Evolutionary conservation across 129 eudicot species (phyloP).

Genomic region (Calendula officinalis): DNA sequence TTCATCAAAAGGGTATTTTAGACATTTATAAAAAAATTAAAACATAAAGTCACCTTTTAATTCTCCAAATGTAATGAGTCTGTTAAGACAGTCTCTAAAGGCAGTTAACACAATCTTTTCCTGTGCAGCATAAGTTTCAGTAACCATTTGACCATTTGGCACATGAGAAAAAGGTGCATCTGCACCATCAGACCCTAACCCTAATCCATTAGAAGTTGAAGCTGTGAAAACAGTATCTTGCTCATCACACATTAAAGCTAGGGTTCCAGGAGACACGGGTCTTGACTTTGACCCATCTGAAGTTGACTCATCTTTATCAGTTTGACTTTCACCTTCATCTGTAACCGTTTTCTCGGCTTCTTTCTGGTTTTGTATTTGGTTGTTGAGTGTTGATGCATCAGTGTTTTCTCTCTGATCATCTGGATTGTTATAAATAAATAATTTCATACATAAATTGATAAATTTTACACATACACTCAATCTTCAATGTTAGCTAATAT

Average conservation of each 20-base stretch:
- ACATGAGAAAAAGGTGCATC: slow-evolving; percentile 39
- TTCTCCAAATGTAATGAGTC: slow-evolving; percentile 51
- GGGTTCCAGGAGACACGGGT: slow-evolving; percentile 88
- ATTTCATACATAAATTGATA: too few species aligned
- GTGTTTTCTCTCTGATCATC: slow-evolving; percentile 50
- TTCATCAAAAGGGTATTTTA: too few species aligned
- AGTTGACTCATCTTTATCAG: slow-evolving; percentile 44
- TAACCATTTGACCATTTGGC: slow-evolving; percentile 34
- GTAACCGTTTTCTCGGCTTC: slow-evolving; percentile 37
- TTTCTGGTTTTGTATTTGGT: slow-evolving; percentile 42
- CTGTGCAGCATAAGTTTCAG: slow-evolving; percentile 57
- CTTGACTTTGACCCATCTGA: slow-evolving; percentile 52
- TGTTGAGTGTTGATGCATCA: slow-evolving; percentile 47
- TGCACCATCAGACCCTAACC: slow-evolving; percentile 27
- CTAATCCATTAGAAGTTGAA: slow-evolving; percentile 42
- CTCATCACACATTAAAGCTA: slow-evolving; percentile 95
- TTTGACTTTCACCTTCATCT: slow-evolving; percentile 38
- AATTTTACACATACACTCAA: not conserved
- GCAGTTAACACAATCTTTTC: slow-evolving; percentile 60
- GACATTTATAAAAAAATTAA: not conserved
- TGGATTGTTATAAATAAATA: slow-evolving; percentile 21
- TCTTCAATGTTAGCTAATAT: slow-evolving; percentile 17
- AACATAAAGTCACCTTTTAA: slow-evolving; percentile 27
- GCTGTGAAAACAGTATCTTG: slow-evolving; percentile 63
- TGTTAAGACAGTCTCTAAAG: slow-evolving; percentile 60